Conservation (phyloP, 2,329 filamentous ascomycete genomes). For the Cladosporium sp. region DNA sequence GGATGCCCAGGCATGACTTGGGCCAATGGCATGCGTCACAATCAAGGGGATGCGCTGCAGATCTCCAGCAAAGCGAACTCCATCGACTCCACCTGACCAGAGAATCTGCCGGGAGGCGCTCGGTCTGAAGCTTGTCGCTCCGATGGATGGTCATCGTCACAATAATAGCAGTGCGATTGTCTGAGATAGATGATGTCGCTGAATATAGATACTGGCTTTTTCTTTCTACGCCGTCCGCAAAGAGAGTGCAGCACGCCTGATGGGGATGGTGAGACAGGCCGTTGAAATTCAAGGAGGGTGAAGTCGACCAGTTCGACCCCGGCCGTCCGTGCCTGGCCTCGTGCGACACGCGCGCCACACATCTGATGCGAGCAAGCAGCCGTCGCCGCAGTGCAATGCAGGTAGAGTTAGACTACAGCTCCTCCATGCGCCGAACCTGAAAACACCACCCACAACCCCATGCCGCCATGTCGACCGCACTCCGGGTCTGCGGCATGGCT, state of each 20-base stretch:
- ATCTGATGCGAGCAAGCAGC: neutral
- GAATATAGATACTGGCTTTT: neutral
- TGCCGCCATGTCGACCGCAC: constrained; percentile 7
- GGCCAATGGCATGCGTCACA: neutral
- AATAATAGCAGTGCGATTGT: neutral
- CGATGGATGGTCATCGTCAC: neutral
- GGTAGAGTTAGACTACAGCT: neutral
- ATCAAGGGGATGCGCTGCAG: neutral
- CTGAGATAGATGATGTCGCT: neutral
- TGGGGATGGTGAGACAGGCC: neutral
- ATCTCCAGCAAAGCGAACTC: neutral
- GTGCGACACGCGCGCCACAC: neutral
- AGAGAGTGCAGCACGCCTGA: neutral
- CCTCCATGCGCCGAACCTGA: neutral
- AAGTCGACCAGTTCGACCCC: neutral
- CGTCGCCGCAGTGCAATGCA: neutral
- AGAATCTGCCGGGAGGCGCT: neutral
- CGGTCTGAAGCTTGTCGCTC: neutral
- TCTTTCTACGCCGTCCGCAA: neutral
- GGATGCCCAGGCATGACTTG: neutral
- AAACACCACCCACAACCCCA: constrained; percentile 4
- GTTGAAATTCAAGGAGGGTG: neutral
- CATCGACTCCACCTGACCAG: neutral
- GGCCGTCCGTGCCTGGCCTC: neutral
- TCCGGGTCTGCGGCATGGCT: neutral